A percentile compares a stretch with the other conserved stretches of the same genome.
These are phyloP conservation scores for Trypanosoma platydactyli DNA, from an alignment of 208 protist species.

Conservation along the genomic window DNA sequence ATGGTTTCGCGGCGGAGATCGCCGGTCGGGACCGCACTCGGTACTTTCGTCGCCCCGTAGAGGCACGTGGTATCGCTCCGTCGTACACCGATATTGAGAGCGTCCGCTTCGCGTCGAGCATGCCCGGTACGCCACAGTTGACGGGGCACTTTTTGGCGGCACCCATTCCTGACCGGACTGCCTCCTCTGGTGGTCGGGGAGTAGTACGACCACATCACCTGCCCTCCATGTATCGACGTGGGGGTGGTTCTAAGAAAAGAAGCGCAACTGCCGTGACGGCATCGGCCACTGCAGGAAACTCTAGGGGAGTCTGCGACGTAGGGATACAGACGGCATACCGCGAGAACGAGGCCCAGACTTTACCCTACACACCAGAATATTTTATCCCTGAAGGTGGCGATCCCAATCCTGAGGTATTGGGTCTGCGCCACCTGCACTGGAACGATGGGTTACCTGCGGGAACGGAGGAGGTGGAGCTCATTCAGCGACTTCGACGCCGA, in stretches of 20 bases:
- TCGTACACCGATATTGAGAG: constrained; percentile 25
- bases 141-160: constrained; percentile 18
- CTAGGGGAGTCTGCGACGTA: constrained; percentile 21
- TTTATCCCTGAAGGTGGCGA: constrained; percentile 62
- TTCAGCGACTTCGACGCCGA: constrained; percentile 86
- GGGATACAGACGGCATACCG: constrained; percentile 71
- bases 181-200: constrained; percentile 9
- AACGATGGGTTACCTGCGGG: constrained; percentile 76
- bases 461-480: constrained; percentile 82
- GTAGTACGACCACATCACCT: constrained; percentile 23
- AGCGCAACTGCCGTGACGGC: neutral
- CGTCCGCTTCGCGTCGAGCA: constrained; percentile 30
- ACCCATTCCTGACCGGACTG: constrained; percentile 33
- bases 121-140: constrained; percentile 12
- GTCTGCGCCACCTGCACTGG: constrained; percentile 60
- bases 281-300: neutral
- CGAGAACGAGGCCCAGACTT: constrained; percentile 90
- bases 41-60: constrained; percentile 85
- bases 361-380: constrained; percentile 89
- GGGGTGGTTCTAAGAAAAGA: neutral
- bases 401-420: constrained; percentile 71
- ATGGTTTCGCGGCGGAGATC: constrained; percentile 72
- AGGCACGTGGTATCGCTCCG: constrained; percentile 35
- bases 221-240: neutral
- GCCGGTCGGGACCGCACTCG: constrained; percentile 83